Evolutionary conservation across 768 basidiomycete genomes (phyloP).

Genomic region (Leucocoprinus birnbaumii): DNA sequence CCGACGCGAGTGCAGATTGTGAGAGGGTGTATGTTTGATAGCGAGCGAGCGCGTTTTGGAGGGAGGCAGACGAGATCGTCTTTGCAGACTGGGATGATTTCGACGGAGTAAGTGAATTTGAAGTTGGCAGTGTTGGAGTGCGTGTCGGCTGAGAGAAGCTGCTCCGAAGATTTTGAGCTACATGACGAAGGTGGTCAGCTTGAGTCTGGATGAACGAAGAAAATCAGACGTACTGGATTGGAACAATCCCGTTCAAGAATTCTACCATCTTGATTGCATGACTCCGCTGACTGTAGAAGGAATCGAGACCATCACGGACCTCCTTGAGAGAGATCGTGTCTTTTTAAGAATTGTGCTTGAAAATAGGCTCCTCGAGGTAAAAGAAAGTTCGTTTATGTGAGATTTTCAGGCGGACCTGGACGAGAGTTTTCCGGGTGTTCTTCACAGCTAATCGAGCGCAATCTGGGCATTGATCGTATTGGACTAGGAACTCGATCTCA

Average conservation of each 20-base stretch:
- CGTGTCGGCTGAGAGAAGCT: constrained; percentile 88
- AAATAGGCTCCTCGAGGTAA: constrained; percentile 94
- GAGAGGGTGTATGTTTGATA: constrained; percentile 88
- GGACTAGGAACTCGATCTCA: constrained; percentile 93
- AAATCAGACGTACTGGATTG: constrained; percentile 61
- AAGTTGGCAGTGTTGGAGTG: constrained; percentile 93
- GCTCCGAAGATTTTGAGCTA: constrained; percentile 89
- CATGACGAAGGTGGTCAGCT: background rate
- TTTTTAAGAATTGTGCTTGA: constrained; percentile 96
- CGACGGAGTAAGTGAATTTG: constrained; percentile 97
- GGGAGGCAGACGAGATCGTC: constrained; percentile 95
- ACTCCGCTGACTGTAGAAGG: constrained; percentile 89
- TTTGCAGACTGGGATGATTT: constrained; percentile 96
- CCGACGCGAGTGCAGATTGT: constrained; percentile 89
- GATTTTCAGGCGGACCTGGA: constrained; percentile 99
- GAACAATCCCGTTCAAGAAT: constrained; percentile 84
- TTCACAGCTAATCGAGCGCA: constrained; percentile 94
- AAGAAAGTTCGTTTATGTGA: constrained; percentile 97
- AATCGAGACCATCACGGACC: constrained; percentile 92
- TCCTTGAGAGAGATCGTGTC: constrained; percentile 94
- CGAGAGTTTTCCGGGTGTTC: constrained; percentile 97
- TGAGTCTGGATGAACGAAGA: constrained; percentile 23
- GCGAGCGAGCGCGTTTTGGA: constrained; percentile 70
- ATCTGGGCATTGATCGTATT: constrained; percentile 92
- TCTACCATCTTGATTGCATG: constrained; percentile 98